Base-by-base conservation (phyloP, 192 early-diverging fungal genomes). In the Coemansia sp. region DNA sequence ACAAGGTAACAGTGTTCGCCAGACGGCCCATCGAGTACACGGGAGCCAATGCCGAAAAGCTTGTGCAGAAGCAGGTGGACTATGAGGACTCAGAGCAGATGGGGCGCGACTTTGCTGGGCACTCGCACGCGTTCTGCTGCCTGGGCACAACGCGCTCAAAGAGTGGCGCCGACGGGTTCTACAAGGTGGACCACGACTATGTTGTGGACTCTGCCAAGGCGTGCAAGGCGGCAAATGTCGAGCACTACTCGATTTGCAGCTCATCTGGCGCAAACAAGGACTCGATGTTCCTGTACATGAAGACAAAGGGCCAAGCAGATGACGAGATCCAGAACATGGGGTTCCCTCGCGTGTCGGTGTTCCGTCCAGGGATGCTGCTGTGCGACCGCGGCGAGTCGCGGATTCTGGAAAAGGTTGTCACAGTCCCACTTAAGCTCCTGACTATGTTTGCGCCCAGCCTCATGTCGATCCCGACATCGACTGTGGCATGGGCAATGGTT, bases 221-320 rank as follows among this genome's bases (percentile, higher is more conserved):
- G 27, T 67, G 66, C 71, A 67, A 70, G 59, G 31, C 17, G 10
- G 64, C 64, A 29, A 45, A 48, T 37, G 50, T 71, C 15, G 64
- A 74, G 47, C 74, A 76, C 65, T 80, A 67, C 61, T 68, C 73
- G 15, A 64, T 77, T 38, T 68, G 75, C 62, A 74, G 68, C 56
- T 68, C 74, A 10, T 47, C 30, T 15, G 82, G 83, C 1, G 85
- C 88, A 6, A 82, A 88, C 63, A 65, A 81, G 23, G 66, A 72
- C 52, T 89, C 89, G 6, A 60, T 57, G 34, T 84, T 92, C 25
- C 69, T 95, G 38, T 95, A 93, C 59, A 61, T 71, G 20, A 82
- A 79, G 61, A 83, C 85, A n/a, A 95, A 95, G 73, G 89, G 89
- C 48, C 75, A 91, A 71, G 90, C 88, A 1, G 90, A 94, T 62